Percentiles rank a stretch among this genome's conserved stretches.
These are phyloP conservation scores for Panaeolus cyanescens DNA, from an alignment of 768 basidiomycete species.

Conservation along the genomic window DNA sequence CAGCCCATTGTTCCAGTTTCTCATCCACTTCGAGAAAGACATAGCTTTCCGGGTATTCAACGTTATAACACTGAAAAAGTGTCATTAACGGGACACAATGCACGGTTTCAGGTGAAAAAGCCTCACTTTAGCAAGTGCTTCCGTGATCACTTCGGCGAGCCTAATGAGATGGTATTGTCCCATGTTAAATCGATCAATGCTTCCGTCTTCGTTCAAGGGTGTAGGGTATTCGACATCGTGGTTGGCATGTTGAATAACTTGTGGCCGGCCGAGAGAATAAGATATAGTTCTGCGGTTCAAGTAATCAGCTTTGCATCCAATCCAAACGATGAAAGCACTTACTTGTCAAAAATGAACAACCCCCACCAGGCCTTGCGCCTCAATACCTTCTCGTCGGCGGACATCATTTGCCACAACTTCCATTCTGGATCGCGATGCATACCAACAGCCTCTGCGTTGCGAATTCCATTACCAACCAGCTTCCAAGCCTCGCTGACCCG, in stretches of 20 bases:
- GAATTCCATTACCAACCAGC: constrained; percentile 40
- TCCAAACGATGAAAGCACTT: constrained; percentile 13
- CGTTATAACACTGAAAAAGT: constrained; percentile 34
- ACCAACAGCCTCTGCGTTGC: constrained; percentile 41
- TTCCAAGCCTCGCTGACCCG: constrained; percentile 53
- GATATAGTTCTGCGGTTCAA: constrained; percentile 20
- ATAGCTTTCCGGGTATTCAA: constrained; percentile 32
- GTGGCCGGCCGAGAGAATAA: constrained; percentile 45
- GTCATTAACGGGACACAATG: neutral
- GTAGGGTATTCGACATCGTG: constrained; percentile 39
- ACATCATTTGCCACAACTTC: constrained; percentile 43
- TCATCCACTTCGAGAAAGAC: constrained; percentile 43
- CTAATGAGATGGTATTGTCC: constrained; percentile 38
- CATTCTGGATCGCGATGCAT: constrained; percentile 47
- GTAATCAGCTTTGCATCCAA: neutral
- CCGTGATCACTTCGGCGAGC: constrained; percentile 39
- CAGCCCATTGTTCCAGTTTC: constrained; percentile 46
- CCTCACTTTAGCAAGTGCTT: constrained; percentile 42
- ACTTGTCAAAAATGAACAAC: constrained; percentile 45
- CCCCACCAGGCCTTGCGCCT: constrained; percentile 47
- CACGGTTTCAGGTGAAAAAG: neutral
- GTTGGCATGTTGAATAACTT: constrained; percentile 36
- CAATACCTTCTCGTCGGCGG: constrained; percentile 41
- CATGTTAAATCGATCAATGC: constrained; percentile 34
- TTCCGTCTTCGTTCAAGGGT: constrained; percentile 29